These are phyloP conservation scores for Withania somnifera DNA, from an alignment of 305 asterid species.

Conservation along the genomic window DNA sequence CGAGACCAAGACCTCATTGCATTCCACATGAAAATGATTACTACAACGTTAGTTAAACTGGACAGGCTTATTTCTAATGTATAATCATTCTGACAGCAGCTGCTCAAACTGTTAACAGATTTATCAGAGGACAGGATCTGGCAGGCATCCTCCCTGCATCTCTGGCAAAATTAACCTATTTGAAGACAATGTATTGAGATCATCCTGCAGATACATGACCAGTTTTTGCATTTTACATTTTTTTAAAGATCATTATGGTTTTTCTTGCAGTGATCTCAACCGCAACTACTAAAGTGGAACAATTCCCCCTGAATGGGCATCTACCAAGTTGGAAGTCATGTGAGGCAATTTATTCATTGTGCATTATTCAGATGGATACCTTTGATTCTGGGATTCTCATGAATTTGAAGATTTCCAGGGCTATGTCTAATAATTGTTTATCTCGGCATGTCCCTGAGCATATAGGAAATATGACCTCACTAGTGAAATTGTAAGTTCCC, in stretches of 20 bases:
- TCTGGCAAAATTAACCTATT: constrained; percentile 35
- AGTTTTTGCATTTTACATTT: background rate
- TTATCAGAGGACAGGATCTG: constrained; percentile 42
- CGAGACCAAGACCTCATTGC: no score
- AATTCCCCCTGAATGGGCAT: constrained; percentile 46
- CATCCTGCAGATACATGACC: background rate
- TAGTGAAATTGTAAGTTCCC: constrained; percentile 19
- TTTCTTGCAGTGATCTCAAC: constrained; percentile 28
- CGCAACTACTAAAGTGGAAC: constrained; percentile 45
- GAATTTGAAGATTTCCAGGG: constrained; percentile 13
- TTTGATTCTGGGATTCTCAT: background rate
- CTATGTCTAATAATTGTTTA: constrained; percentile 32
- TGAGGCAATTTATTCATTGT: constrained; percentile 7
- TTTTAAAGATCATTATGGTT: background rate
- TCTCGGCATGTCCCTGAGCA: constrained; percentile 43
- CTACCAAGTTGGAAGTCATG: constrained; percentile 22
- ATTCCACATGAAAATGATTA: no score
- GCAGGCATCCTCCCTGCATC: constrained; percentile 48
- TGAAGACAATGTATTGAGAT: constrained; percentile 27
- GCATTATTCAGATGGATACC: background rate
- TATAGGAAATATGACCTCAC: constrained; percentile 43
- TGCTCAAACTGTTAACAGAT: constrained; percentile 17
- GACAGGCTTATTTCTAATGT: background rate
- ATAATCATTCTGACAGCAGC: background rate
- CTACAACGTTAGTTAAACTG: no score